Evolutionary conservation across 345 rosid genomes (phyloP), one percentile per base, ranked within the genome.

Genomic region (Populus simonii): DNA sequence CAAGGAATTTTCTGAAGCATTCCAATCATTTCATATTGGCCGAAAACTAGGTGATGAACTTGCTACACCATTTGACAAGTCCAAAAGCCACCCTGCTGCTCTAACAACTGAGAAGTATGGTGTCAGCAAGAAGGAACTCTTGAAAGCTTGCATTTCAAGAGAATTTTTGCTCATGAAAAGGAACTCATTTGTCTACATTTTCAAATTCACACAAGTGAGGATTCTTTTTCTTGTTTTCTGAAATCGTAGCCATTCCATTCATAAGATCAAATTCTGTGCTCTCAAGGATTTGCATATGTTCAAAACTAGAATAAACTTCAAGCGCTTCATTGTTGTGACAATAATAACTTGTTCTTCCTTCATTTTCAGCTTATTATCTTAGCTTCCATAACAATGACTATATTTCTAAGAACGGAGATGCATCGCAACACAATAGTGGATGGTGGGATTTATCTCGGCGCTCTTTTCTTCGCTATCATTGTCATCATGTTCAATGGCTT

Each of bases 91-190:
- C 45, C 94, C 90, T 10, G 88, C 93, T 59, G 94, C 97, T 67
- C 77, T 94, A 59, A 87, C 97, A 63, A 92, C 89, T 45, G 70
- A 86, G 69, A 88, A 85, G 72, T 94, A 90, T 61, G 94, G 96
- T 62, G 89, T 85, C 65, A 85, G 87, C 79, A 85, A 84, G 87
- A 83, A 84, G 82, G 89, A 90, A 57, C 82, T 94, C 74, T 63
- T 92, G 72, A 88, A 87, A 76, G 93, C 96, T 79, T 92, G 97
- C 89, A 73, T 88, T 55, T 83, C 91, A 18, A 87, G 96, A 85
- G 98, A 94, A 82, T 74, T 69, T 79, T 83, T 92, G 82, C 91
- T 94, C 59, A 94, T 94, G 96, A 94, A 92, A 89, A 90, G 98
- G 78, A 92, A 92, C 83, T 91, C 92, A 0, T 92, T 94, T 75